A percentile compares a stretch with the other conserved stretches of the same genome.
Conservation (phyloP, 306 rosid genomes). For the Cotoneaster glaucophyllus region DNA sequence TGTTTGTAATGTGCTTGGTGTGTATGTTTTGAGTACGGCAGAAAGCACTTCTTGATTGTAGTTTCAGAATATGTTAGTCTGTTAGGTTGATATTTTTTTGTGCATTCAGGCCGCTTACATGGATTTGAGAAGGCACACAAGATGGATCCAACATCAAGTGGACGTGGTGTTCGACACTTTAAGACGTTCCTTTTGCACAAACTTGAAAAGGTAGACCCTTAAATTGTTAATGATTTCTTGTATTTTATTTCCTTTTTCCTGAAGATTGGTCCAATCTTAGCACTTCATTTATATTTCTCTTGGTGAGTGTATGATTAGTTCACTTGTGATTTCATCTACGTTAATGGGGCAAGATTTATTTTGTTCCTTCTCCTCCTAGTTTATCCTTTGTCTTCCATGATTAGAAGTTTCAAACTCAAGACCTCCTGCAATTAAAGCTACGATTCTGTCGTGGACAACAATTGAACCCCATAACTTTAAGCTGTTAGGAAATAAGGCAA, state of each 20-base stretch:
- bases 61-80: not conserved
- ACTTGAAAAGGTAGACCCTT: constrained; percentile 59
- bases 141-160: constrained; percentile 77
- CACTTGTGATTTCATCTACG: not conserved
- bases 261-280: constrained; percentile 13
- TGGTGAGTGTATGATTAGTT: not conserved
- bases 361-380: not conserved
- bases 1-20: not conserved
- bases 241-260: not conserved
- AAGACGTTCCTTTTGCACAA: constrained; percentile 75
- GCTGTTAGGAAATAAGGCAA: not conserved
- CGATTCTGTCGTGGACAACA: not conserved
- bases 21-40: too few relatives aligned
- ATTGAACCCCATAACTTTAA: not conserved
- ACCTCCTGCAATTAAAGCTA: not conserved
- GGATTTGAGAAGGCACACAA: constrained; percentile 79
- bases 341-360: not conserved
- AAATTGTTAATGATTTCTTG: constrained; percentile 17
- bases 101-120: constrained; percentile 75
- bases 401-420: not conserved
- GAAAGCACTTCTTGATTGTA: too few relatives aligned
- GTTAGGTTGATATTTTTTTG: constrained; percentile 7
- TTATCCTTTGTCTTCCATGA: not conserved
- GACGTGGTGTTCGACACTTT: constrained; percentile 95
- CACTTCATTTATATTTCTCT: not conserved